Conservation (phyloP, 2,329 filamentous ascomycete species). For the Fusarium luffae region DNA sequence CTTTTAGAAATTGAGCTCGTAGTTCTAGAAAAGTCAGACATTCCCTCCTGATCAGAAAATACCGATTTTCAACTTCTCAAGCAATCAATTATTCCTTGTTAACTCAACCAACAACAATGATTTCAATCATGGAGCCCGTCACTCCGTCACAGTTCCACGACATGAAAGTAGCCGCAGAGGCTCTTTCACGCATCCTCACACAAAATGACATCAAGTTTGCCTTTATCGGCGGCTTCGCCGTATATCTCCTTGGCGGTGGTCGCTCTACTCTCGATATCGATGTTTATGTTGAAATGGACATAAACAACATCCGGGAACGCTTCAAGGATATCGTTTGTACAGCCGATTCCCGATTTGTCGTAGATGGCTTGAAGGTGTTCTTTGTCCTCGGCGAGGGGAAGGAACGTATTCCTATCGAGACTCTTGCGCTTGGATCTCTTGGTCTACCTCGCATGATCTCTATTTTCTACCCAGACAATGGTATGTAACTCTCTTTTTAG, state of each 20-base stretch:
- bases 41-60: neutral
- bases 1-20: rapidly evolving
- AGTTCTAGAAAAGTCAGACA: rapidly evolving
- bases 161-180: neutral
- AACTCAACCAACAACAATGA: neutral
- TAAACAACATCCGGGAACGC: neutral
- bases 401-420: neutral
- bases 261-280: neutral
- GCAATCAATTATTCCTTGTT: neutral
- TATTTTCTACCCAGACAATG: neutral
- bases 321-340: rapidly evolving
- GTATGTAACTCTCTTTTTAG: neutral
- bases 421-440: neutral
- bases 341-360: rapidly evolving
- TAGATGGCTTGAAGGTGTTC: neutral
- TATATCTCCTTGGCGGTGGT: neutral
- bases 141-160: neutral
- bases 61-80: rapidly evolving
- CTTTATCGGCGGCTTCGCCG: neutral
- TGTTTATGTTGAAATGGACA: neutral
- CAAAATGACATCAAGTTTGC: neutral
- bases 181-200: neutral
- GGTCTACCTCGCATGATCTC: neutral
- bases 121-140: neutral
- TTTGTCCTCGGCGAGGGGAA: neutral